These are phyloP conservation scores for Zopfochytrium polystomum DNA, from an alignment of 371 early-diverging fungal genomes.

Conservation along the genomic window DNA sequence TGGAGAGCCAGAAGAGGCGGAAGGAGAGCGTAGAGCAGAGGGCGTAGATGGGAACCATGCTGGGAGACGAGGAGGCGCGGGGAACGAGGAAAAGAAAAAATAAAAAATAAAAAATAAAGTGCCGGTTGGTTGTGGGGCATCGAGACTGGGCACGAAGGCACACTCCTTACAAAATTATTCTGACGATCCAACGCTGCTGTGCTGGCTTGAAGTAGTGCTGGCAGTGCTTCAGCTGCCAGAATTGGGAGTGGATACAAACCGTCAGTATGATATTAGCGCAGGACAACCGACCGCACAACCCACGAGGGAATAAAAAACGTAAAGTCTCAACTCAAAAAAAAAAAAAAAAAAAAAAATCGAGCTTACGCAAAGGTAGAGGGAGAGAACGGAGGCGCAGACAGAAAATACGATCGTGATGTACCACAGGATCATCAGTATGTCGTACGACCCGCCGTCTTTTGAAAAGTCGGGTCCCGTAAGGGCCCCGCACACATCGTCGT, in stretches of 20 bases:
- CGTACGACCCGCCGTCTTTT: conserved; percentile 9
- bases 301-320: too few relatives aligned
- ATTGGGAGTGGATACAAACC: conserved; percentile 19
- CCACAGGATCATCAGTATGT: conserved; percentile 4
- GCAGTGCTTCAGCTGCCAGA: conserved; percentile 27
- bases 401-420: conserved; percentile 9
- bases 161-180: too few relatives aligned
- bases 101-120: too few relatives aligned
- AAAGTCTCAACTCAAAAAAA: too few relatives aligned
- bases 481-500: conserved; percentile 3
- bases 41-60: conserved; percentile 72
- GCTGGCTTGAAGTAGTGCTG: conserved; percentile 22
- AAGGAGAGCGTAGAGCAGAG: conserved; percentile 60
- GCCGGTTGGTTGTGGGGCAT: too few relatives aligned
- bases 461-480: conserved; percentile 8
- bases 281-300: too few relatives aligned
- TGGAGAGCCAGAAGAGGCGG: conserved; percentile 58
- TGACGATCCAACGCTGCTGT: conserved; percentile 62
- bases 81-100: too few relatives aligned
- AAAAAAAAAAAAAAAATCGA: neutral
- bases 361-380: conserved; percentile 13
- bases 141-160: too few relatives aligned
- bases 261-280: too few relatives aligned
- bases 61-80: too few relatives aligned
- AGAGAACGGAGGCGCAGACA: neutral